These are phyloP conservation scores for Sugiyamaella marilandica DNA, from an alignment of 805 yeast genomes.

Conservation along the genomic window DNA sequence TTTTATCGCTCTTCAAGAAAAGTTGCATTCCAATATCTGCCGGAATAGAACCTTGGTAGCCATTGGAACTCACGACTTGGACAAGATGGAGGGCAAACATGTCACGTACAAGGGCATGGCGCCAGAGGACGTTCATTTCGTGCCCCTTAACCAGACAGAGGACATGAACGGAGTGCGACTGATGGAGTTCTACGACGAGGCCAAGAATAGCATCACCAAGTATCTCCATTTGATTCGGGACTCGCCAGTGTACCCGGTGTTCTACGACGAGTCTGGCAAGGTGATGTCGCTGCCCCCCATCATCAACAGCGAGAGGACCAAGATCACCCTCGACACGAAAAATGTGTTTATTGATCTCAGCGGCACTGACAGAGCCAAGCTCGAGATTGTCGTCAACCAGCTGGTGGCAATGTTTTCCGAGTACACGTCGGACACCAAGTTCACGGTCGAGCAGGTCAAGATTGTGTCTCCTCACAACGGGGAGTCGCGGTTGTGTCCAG, in stretches of 20 bases:
- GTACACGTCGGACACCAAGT: slow-evolving; percentile 67
- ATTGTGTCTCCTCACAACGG: slow-evolving; percentile 76
- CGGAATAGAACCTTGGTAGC: slow-evolving; percentile 97
- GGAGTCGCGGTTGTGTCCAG: slow-evolving; percentile 72
- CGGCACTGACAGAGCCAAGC: slow-evolving; percentile 92
- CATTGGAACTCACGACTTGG: slow-evolving; percentile 96
- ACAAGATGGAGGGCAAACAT: slow-evolving; percentile 63
- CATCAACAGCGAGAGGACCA: slow-evolving; percentile 87
- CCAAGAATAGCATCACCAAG: slow-evolving; percentile 75
- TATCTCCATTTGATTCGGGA: slow-evolving; percentile 83
- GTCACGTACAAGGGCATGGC: slow-evolving; percentile 82
- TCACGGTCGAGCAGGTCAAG: slow-evolving; percentile 85
- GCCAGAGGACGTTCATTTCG: slow-evolving; percentile 66
- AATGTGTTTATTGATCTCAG: slow-evolving; percentile 92
- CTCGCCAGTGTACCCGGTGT: slow-evolving; percentile 86
- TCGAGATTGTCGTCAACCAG: slow-evolving; percentile 87
- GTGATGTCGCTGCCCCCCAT: slow-evolving; percentile 96
- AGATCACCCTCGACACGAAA: slow-evolving; percentile 76
- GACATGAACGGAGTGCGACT: slow-evolving; percentile 68
- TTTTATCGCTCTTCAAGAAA: slow-evolving; percentile 93
- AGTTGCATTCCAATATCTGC: slow-evolving; percentile 89
- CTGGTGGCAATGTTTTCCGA: slow-evolving; percentile 93
- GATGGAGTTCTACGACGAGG: slow-evolving; percentile 86
- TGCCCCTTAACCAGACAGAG: slow-evolving; percentile 39
- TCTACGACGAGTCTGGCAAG: slow-evolving; percentile 66